Percentiles rank a stretch among this genome's conserved stretches.
phyloP scores from a whole-genome alignment of 2,329 filamentous ascomycete genomes.

The Penicillium sumatraense region DNA sequence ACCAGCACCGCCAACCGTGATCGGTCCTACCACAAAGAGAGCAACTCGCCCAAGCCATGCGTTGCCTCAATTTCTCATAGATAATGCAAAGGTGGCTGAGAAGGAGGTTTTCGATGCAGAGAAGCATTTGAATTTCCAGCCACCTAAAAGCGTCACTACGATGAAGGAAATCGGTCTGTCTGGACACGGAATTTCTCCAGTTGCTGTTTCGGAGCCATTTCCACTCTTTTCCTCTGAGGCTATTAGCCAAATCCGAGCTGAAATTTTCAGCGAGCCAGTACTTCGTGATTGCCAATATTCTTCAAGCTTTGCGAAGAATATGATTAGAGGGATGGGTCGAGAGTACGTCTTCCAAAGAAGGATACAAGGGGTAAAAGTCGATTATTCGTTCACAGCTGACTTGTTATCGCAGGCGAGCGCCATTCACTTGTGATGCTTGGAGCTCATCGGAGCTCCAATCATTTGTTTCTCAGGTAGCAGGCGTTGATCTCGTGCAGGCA shows the following conservation, averaged over 20 bases:
- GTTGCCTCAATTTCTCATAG: constrained; percentile 18
- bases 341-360: constrained; percentile 7
- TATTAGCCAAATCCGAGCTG: constrained; percentile 62
- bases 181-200: constrained; percentile 61
- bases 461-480: constrained; percentile 61
- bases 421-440: constrained; percentile 66
- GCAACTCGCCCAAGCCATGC: constrained; percentile 20
- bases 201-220: constrained; percentile 67
- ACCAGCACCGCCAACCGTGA: neutral
- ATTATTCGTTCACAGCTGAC: constrained; percentile 33
- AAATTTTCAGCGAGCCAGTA: constrained; percentile 62
- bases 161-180: constrained; percentile 61
- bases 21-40: constrained; percentile 16
- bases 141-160: constrained; percentile 56
- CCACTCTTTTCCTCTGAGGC: constrained; percentile 64
- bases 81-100: neutral
- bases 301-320: constrained; percentile 59
- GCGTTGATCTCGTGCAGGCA: constrained; percentile 61
- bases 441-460: constrained; percentile 58
- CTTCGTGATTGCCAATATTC: constrained; percentile 60
- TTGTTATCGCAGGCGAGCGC: constrained; percentile 59
- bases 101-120: constrained; percentile 53
- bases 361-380: too few relatives aligned
- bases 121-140: constrained; percentile 59
- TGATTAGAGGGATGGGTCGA: constrained; percentile 56